Percentiles rank a stretch among this genome's conserved stretches.
These are phyloP conservation scores for Naganishia kalamii DNA, from an alignment of 768 basidiomycete species.

Conservation along the genomic window DNA sequence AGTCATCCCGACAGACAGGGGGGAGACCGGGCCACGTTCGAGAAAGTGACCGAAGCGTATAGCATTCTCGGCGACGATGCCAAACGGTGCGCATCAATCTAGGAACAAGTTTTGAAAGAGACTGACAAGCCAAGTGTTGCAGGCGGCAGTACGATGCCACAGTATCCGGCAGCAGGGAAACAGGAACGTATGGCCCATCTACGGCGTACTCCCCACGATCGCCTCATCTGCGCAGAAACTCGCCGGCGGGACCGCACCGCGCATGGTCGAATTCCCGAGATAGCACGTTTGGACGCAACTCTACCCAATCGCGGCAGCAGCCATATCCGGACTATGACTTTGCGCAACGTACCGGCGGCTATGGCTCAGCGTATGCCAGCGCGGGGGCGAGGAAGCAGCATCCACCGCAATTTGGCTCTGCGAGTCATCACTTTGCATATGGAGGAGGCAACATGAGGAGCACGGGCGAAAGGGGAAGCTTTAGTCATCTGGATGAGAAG, in stretches of 20 bases:
- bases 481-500: neutral
- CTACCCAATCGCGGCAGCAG: constrained; percentile 20
- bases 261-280: constrained; percentile 24
- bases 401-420: constrained; percentile 22
- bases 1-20: constrained; percentile 43
- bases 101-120: neutral
- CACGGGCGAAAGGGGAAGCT: constrained; percentile 4
- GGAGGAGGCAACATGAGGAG: constrained; percentile 13
- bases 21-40: constrained; percentile 37
- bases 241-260: constrained; percentile 29
- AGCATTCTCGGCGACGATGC: constrained; percentile 39
- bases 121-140: neutral
- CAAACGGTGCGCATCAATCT: constrained; percentile 32
- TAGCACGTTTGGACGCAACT: constrained; percentile 11
- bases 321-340: constrained; percentile 25
- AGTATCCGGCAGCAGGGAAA: constrained; percentile 1
- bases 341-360: constrained; percentile 18
- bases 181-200: constrained; percentile 13
- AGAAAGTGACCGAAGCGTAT: constrained; percentile 44
- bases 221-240: constrained; percentile 20
- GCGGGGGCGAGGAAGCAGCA: constrained; percentile 17
- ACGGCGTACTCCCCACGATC: constrained; percentile 20
- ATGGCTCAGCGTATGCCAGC: constrained; percentile 22
- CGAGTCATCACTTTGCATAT: constrained; percentile 20
- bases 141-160: constrained; percentile 18